phyloP scores from a whole-genome alignment of 441 rosid genomes.

The Jatropha podagrica region DNA sequence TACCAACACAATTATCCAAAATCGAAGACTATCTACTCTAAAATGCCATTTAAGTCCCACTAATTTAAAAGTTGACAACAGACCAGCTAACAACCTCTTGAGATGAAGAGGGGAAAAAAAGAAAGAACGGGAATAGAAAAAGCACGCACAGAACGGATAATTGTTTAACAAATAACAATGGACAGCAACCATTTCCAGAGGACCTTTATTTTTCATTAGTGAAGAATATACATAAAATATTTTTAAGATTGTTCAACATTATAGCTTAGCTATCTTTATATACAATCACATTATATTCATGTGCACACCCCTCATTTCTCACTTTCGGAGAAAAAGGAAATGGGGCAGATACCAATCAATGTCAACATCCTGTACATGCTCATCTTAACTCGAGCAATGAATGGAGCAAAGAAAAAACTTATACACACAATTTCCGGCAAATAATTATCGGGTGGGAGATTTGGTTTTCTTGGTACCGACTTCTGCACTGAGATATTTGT shows the following conservation, averaged over 20 bases:
- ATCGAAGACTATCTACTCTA: neutral
- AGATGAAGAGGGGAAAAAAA: neutral
- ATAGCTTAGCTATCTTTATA: neutral
- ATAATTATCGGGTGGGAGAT: neutral
- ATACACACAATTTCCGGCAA: neutral
- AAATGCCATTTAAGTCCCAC: neutral
- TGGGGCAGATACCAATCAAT: neutral
- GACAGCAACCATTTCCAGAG: too few species aligned
- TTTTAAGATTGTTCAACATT: neutral
- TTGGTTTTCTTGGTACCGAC: neutral
- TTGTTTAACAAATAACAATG: too few species aligned
- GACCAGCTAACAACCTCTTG: neutral
- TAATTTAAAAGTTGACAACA: neutral
- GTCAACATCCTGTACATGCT: constrained; percentile 5
- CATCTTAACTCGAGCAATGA: neutral
- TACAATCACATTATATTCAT: constrained; percentile 10
- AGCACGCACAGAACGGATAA: neutral
- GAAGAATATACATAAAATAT: constrained; percentile 7
- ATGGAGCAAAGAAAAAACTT: neutral
- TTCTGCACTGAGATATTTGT: neutral
- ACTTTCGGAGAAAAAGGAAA: neutral
- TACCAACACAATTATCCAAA: neutral
- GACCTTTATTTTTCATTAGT: neutral
- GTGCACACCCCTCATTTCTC: neutral
- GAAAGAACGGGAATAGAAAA: neutral